Evolutionary conservation across 23 red algal genomes (phyloP), one percentile per base, ranked within the genome.

Genomic region (Chondrus crispus): DNA sequence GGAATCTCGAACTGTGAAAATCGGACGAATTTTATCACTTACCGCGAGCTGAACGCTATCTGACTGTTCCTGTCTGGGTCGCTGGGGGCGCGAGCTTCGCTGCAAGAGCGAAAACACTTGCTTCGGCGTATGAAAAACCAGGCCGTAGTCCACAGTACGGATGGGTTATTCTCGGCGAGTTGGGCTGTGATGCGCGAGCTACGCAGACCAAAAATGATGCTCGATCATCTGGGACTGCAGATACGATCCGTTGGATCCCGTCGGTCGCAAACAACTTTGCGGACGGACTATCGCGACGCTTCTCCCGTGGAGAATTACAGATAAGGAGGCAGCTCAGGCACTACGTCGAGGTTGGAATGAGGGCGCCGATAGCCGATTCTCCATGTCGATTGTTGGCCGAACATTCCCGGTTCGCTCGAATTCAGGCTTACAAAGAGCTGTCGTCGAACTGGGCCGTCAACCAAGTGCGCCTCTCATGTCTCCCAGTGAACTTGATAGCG

Each of bases 321-420:
- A 86, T 86, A 8, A 46, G 40, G 42, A 38, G 82, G 50, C 46
- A 73, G 82, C 82, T 86, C 36, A 36, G 82, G 57, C 82, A 47
- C 72, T 86, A 38, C 82, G 82, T 86, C 8, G 11, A 7, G 62
- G 82, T 20, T 86, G 62, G 37, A 22, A 86, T 72, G 82, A 4
- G 58, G 26, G 82, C 63, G 5, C 62, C 43, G 0, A 28, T 53
- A 9, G 82, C 68, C 41, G 36, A 58, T 0, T 86, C 72, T 36
- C 62, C 14, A 5, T 86, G 72, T 32, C 62, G 62, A 4, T 45
- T 43, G 8, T 43, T 86, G 11, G 63, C 40, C 4, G 82, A 86
- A 1, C 82, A 86, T 32, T 63, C 82, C 8, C 55, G 43, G 41
- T 51, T 73, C n/a, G 3, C 0, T 12, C 84, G 84, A 20, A 41